A percentile compares a stretch with the other conserved stretches of the same genome.
These are phyloP conservation scores for Fusarium sulawesiense DNA, from an alignment of 2,329 filamentous ascomycete genomes.

Conservation along the genomic window DNA sequence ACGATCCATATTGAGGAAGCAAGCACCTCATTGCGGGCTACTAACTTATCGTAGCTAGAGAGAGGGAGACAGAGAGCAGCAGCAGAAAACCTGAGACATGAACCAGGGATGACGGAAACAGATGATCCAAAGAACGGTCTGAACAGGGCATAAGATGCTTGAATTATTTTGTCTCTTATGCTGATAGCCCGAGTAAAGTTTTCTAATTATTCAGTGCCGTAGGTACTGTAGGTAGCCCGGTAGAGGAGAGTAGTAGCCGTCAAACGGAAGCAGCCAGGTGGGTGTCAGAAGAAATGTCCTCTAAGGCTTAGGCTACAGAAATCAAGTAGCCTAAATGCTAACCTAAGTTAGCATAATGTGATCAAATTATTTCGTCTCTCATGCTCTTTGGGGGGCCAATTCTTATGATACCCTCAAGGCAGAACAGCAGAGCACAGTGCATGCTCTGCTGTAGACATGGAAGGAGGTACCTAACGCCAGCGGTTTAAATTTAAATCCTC, in stretches of 20 bases:
- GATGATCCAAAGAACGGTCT: not conserved
- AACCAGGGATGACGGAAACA: not conserved
- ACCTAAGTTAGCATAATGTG: too few species aligned
- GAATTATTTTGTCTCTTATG: not conserved
- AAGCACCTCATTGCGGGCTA: conserved; percentile 1
- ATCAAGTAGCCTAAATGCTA: too few species aligned
- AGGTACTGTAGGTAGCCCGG: not conserved
- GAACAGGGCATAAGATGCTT: not conserved
- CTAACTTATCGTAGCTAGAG: not conserved
- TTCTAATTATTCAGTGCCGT: not conserved
- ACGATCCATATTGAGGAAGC: not conserved
- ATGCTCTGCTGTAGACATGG: conserved; percentile 11
- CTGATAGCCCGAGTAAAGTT: not conserved
- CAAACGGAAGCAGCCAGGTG: not conserved
- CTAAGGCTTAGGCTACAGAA: too few species aligned
- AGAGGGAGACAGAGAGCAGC: not conserved
- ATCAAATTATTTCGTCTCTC: too few species aligned
- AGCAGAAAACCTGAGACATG: not conserved
- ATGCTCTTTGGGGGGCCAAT: too few species aligned
- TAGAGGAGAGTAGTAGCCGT: not conserved
- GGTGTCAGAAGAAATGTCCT: too few species aligned
- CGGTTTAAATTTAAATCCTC: conserved; percentile 46
- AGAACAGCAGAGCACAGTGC: conserved; percentile 35
- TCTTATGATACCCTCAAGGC: too few species aligned
- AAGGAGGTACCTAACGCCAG: conserved; percentile 32